Base-by-base conservation (phyloP, 768 basidiomycete genomes). In the Lentinula boryana region DNA sequence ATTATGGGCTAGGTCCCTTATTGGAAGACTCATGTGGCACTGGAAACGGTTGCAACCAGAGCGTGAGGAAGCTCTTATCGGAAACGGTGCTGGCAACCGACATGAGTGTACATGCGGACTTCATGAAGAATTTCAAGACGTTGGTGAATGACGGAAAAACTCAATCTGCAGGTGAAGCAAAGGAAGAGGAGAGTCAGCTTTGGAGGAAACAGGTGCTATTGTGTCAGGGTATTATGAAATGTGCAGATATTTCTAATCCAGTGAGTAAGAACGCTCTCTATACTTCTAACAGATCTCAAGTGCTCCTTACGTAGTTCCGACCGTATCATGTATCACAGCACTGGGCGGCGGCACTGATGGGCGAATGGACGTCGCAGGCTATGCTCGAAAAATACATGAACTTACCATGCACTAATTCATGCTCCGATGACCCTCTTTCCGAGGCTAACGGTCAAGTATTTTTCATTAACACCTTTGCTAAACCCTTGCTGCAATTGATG, bases 221-320 rank as follows among this genome's bases (percentile, higher is more conserved):
- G 23, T 96, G 93, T 69, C 94, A 98, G 68, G 90, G 91, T 3
- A 75, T 99, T 56, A 86, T 99, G 71, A 98, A 99, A 74, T 97
- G 95, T 68, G 95, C 96, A 16, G 97, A 99, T 75, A 98, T 99
- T 68, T 95, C 93, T 70, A 99, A 99, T 71, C 96, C 97, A 15
- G 95, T 97, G 70, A 65, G 95, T 84, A 16, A 33, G 16, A 31
- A 12, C 21, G n/a, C 13, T 48, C 48, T 41, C 32, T 60, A 23
- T 61, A 33, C 64, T 32, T 4, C 5, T 13, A 13, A 8, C 13
- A 8, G 13, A 38, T 53, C 58, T 43, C 23, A 9, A 46, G 59
- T 32, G 61, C 56, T 49, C 65, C 50, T 33, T 4, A 4, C 46
- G 46, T 58, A 98, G 95, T 88, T 89, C 64, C 94, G 96, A 18